Percentiles rank a stretch among this genome's conserved stretches.
Conservation (phyloP, 2,329 filamentous ascomycete species). For the Nemania diffusa region DNA sequence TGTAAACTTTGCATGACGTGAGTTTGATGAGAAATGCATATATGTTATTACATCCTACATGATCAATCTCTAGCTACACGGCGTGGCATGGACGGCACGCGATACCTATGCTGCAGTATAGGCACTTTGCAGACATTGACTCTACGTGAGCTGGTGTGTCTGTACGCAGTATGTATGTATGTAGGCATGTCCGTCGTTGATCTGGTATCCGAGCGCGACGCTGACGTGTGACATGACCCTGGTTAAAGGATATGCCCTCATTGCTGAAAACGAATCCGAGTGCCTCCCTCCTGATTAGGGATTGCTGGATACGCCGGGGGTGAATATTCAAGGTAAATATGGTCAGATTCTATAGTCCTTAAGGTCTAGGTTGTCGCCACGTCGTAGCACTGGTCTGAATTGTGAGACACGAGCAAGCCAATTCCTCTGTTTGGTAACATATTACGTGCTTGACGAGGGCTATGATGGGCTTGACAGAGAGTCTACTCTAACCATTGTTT, state of each 20-base stretch:
- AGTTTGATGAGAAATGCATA: not conserved
- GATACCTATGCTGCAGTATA: not conserved
- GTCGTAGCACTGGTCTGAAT: conserved; percentile 8
- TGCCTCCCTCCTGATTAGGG: conserved; percentile 19
- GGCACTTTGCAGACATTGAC: not conserved
- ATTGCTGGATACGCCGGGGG: not conserved
- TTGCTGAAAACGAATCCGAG: conserved; percentile 11
- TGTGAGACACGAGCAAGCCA: not conserved
- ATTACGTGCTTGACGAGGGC: not conserved
- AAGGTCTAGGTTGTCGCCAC: not conserved
- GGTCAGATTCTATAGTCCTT: conserved; percentile 10
- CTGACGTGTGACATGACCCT: conserved; percentile 30
- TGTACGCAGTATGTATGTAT: no score
- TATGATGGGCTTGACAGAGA: not conserved
- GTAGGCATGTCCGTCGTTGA: conserved; percentile 29
- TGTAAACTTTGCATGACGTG: not conserved
- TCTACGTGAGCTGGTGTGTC: no score
- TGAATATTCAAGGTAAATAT: conserved; percentile 5
- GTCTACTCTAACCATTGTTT: not conserved
- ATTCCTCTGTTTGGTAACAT: no score
- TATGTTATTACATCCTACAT: not conserved
- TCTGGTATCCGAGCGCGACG: conserved; percentile 34
- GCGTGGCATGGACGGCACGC: not conserved
- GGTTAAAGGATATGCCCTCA: conserved; percentile 1
- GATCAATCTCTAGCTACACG: not conserved